Percentiles rank a stretch among this genome's conserved stretches.
These are phyloP conservation scores for Penicillium steckii DNA, from an alignment of 495 filamentous ascomycete genomes.

Conservation along the genomic window DNA sequence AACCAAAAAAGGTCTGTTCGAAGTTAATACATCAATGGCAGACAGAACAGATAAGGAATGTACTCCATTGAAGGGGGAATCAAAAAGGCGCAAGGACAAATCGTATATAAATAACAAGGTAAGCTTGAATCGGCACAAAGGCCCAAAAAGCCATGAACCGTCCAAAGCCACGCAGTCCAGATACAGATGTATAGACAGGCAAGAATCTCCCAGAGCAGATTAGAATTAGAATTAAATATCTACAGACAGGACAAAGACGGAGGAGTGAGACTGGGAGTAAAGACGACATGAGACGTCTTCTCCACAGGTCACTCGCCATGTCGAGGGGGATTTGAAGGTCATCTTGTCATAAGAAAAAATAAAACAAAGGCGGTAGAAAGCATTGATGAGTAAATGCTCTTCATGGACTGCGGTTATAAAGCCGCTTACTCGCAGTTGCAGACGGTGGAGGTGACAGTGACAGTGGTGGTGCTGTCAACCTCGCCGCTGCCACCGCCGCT, in stretches of 20 bases:
- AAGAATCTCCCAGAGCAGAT: slow-evolving; percentile 19
- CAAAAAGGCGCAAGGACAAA: slow-evolving; percentile 16
- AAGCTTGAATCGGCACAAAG: slow-evolving; percentile 5
- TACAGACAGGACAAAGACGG: slow-evolving; percentile 30
- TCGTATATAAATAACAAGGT: slow-evolving; percentile 17
- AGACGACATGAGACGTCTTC: not conserved
- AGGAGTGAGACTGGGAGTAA: not conserved
- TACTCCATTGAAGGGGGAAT: slow-evolving; percentile 34
- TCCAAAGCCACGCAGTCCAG: slow-evolving; percentile 5
- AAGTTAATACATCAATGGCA: not conserved
- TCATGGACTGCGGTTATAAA: not conserved
- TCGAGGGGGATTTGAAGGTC: slow-evolving; percentile 12
- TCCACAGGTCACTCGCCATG: slow-evolving; percentile 10
- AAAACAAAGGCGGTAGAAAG: slow-evolving; percentile 4
- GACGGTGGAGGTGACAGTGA: slow-evolving; percentile 31
- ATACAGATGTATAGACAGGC: not conserved
- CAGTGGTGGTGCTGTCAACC: slow-evolving; percentile 11
- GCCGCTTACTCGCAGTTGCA: slow-evolving; percentile 25
- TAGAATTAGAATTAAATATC: slow-evolving; percentile 44
- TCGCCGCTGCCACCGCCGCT: not conserved
- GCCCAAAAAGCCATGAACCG: slow-evolving; percentile 10
- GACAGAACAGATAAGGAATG: slow-evolving; percentile 28
- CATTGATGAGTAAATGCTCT: not conserved
- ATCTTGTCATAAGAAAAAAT: slow-evolving; percentile 22
- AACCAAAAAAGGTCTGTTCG: slow-evolving; percentile 5